These are phyloP conservation scores for Cadophora sp. DNA, from an alignment of 2,329 filamentous ascomycete species.

Conservation along the genomic window DNA sequence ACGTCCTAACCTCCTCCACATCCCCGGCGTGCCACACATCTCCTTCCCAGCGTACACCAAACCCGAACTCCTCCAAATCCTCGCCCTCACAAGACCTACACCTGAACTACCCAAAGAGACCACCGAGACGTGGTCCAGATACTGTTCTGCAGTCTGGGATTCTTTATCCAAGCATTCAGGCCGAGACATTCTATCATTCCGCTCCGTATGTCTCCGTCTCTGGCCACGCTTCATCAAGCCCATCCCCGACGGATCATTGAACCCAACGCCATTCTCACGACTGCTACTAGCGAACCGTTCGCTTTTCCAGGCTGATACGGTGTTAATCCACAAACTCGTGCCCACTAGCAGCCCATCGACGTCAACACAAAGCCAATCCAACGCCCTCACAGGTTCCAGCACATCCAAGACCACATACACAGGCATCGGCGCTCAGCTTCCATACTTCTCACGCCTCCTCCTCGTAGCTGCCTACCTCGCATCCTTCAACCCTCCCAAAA, in stretches of 20 bases:
- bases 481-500: conserved; percentile 78
- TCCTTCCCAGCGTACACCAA: conserved; percentile 87
- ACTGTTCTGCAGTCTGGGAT: conserved; percentile 86
- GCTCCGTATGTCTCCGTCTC: conserved; percentile 71
- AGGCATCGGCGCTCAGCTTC: conserved; percentile 63
- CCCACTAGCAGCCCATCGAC: conserved; percentile 32
- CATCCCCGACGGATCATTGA: conserved; percentile 70
- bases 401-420: conserved; percentile 29
- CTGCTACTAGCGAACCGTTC: conserved; percentile 74
- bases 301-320: conserved; percentile 75
- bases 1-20: conserved; percentile 71
- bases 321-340: conserved; percentile 70
- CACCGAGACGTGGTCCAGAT: conserved; percentile 77
- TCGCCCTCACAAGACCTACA: conserved; percentile 61
- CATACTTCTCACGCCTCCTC: conserved; percentile 75
- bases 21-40: conserved; percentile 75
- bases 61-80: conserved; percentile 77
- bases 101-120: conserved; percentile 61
- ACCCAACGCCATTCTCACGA: conserved; percentile 82
- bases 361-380: background rate
- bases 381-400: conserved; percentile 25
- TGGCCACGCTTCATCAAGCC: conserved; percentile 89
- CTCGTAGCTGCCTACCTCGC: conserved; percentile 81
- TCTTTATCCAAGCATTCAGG: conserved; percentile 81
- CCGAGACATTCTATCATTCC: conserved; percentile 78